Base-by-base conservation (phyloP, 1,284 basidiomycete genomes). In the Ceratorhiza oryzae-sativae region DNA sequence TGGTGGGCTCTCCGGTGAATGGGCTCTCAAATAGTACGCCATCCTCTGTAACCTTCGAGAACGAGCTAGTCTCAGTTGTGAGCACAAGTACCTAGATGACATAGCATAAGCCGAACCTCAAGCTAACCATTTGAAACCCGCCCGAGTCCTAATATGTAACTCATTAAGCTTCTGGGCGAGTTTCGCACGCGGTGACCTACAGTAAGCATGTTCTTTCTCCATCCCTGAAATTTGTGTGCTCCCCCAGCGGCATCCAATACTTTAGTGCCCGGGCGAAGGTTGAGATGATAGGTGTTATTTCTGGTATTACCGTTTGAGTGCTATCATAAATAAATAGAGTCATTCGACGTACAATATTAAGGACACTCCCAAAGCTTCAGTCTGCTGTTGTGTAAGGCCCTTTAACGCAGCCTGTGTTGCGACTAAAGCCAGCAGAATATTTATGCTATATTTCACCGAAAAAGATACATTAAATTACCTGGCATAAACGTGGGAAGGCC, bases 401-500 rank as follows among this genome's bases (percentile, higher is more conserved):
- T 94, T 94, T 77, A 94, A 92, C 1, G 92, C 90, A 27, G 89
- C 92, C 79, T 94, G 93, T 3, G 92, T 94, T 2, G 92, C 93
- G 5, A 94, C 93, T 68, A 39, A n/a, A 51, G 48, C n/a, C 34
- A 65, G 36, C n/a, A 45, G n/a, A 27, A 45, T 20, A 18, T 56
- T 27, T 9, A 48, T 12, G 32, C 13, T n/a, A n/a, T 10, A 67
- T 15, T 36, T 42, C 36, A 55, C 8, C 10, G 13, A 8, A n/a
- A 10, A n/a, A 30, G 32, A n/a, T 10, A n/a, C 1, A 15, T 27
- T 32, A 27, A 27, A 12, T 18, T 46, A 68, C 63, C 63, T 13
- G 93, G 93, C 93, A 94, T 94, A 77, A 95, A 94, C 0, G 93
- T 93, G 0, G 93, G 93, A 10, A 94, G 83, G 90, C 87, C 1